Evolutionary conservation across 495 filamentous ascomycete genomes (phyloP).

Genomic region (Hypoxylon rickii): DNA sequence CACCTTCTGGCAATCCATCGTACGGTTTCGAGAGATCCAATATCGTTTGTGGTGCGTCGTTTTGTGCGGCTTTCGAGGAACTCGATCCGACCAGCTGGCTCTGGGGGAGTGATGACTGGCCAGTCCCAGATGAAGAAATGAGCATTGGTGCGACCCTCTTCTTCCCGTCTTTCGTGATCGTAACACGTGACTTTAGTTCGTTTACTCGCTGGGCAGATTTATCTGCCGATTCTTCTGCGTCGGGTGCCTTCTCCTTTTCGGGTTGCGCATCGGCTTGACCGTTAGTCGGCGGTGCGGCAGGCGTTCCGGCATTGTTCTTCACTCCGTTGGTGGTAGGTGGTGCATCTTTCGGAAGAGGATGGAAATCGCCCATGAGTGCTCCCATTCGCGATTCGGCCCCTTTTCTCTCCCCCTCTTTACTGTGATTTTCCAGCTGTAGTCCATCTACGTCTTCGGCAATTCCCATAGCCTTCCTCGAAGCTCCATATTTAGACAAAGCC

Average conservation of each 20-base stretch:
- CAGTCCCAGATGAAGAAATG: constrained; percentile 81
- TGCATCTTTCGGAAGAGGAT: constrained; percentile 42
- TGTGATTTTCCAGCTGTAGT: constrained; percentile 83
- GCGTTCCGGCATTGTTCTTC: constrained; percentile 37
- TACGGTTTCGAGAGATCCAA: constrained; percentile 93
- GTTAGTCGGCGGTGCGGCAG: constrained; percentile 40
- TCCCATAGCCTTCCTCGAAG: constrained; percentile 79
- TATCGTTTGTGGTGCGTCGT: constrained; percentile 80
- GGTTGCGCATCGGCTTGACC: constrained; percentile 44
- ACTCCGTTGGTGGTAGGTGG: constrained; percentile 46
- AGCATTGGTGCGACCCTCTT: constrained; percentile 92
- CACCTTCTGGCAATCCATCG: constrained; percentile 90
- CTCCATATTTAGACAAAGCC: constrained; percentile 88
- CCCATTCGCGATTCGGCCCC: constrained; percentile 95
- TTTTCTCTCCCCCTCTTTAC: constrained; percentile 85
- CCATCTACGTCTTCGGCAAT: constrained; percentile 89
- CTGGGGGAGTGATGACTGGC: constrained; percentile 85
- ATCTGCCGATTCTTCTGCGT: constrained; percentile 52
- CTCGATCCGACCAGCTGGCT: constrained; percentile 77
- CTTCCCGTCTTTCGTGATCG: constrained; percentile 94
- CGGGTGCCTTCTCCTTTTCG: constrained; percentile 44
- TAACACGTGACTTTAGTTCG: constrained; percentile 84
- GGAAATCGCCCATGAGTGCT: constrained; percentile 88
- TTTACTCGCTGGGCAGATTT: constrained; percentile 70
- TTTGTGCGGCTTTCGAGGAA: constrained; percentile 60